Conservation (phyloP, 805 yeast species). For the Limtongozyma cylindracea region DNA sequence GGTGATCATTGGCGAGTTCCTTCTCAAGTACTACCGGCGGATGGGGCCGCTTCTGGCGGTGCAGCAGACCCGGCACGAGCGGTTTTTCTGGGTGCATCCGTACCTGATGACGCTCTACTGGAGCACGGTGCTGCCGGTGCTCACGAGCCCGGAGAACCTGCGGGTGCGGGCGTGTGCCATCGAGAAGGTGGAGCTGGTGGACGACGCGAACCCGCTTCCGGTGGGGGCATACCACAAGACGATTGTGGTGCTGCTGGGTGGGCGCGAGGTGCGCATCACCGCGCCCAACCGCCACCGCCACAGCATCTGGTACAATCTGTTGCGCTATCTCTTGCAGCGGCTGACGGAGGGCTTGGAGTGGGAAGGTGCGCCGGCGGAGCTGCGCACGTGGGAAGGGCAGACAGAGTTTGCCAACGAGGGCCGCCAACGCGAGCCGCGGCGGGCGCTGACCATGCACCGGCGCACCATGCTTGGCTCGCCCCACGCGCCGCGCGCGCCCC, state of each 20-base stretch:
- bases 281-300: constrained; percentile 77
- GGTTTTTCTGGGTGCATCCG: constrained; percentile 94
- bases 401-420: too few species aligned
- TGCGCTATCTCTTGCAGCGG: constrained; percentile 48
- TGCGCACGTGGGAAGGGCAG: too few species aligned
- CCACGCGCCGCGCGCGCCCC: too few species aligned
- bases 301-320: constrained; percentile 73
- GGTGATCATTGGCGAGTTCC: constrained; percentile 78
- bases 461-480: too few species aligned
- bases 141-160: constrained; percentile 36
- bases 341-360: constrained; percentile 4
- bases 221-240: constrained; percentile 75
- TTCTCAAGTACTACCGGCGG: constrained; percentile 64
- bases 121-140: constrained; percentile 61
- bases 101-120: constrained; percentile 78
- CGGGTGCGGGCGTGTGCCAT: constrained; percentile 67
- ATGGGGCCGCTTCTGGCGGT: constrained; percentile 51
- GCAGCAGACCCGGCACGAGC: constrained; percentile 63
- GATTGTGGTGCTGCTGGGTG: constrained; percentile 46
- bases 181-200: constrained; percentile 50
- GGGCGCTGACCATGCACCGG: too few species aligned
- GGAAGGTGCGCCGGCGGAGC: too few species aligned
- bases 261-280: constrained; percentile 48
- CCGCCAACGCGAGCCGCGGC: too few species aligned
- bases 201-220: constrained; percentile 71